Evolutionary conservation across 805 yeast genomes (phyloP), one percentile per base, ranked within the genome.

Genomic region (Yamadazyma philogaea): DNA sequence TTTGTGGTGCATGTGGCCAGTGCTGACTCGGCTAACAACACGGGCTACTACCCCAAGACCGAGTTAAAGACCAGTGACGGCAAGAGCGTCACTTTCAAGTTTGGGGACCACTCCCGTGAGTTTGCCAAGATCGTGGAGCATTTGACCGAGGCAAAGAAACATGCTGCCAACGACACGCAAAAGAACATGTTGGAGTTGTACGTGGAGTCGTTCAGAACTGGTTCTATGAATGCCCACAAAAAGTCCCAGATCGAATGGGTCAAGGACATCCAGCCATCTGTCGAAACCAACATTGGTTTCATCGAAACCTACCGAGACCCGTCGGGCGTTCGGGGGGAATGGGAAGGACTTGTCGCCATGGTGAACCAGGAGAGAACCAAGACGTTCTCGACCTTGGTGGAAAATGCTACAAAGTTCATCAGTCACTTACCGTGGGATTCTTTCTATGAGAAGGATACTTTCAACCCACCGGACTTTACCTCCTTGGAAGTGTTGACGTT

Each of bases 251-350:
- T 81, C 42, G 72, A 77, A 45, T 88, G 96, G 96, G 95, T 88
- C 45, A 85, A 85, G 59, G 96, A 88, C 61, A 63, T 84, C 40
- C 83, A 87, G 1, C 96, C 96, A 10, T 68, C 68, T 11, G 76
- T 70, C 12, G 76, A 70, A 64, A 81, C 91, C 34, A 87, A 88
- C 59, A 78, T 88, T 53, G 96, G 96, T 0, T 88, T 88, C 60
- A 88, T 88, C 53, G 96, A 88, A 67, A 88, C 96, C 21, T 88
- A 88, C 66, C 76, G 96, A 63, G 96, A 87, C 59, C 95, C 96
- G 12, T 78, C 90, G 24, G 96, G 96, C 36, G 87, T 87, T 36
- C 77, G 89, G 56, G 96, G 96, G 46, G 96, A 88, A 63, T 88
- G 93, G 91, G 96, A 88, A 66, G 87, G 95, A 21, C 68, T 88